Evolutionary conservation across 2,329 filamentous ascomycete genomes (phyloP), one percentile per base, ranked within the genome.

Genomic region (Pyricularia sp.): DNA sequence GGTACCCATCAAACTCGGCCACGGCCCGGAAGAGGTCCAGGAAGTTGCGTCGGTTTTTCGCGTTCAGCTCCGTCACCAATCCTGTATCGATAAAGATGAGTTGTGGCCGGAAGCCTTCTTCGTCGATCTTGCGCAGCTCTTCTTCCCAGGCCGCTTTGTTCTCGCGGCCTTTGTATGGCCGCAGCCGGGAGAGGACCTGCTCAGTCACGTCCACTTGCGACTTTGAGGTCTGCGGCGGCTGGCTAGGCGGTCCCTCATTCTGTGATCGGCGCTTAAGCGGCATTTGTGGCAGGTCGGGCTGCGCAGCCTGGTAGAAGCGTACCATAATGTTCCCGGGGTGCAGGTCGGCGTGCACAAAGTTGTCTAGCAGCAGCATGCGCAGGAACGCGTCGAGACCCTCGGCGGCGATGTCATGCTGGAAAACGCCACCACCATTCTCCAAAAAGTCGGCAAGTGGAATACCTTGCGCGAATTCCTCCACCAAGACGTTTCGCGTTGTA

Each of bases 311-410:
- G 79, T 98, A 97, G 81, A 99, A 99, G 71, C 96, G 93, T 65
- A 99, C 94, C 94, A 99, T 98, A 80, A 99, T 98, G 78, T 99
- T 99, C 30, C 95, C 95, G 0, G 95, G 95, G 77, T 99, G 95
- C 33, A 99, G 82, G 77, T 99, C 95, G 5, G 95, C 94, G 76
- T 99, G 95, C 30, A 97, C 90, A 78, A 99, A 99, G 78, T 99
- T 99, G 78, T 99, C 95, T 58, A 99, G 90, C 14, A 99, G 85
- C 20, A 99, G 82, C 95, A 99, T 99, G 75, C 94, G 92, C 66
- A 99, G 81, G 79, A 99, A 99, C 3, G 94, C 94, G 77, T 99
- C 94, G 0, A 99, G 86, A 0, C 95, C 95, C 80, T 98, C 94
- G 69, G 97, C 90, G 3, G 95, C 94, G 71, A 99, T 97, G 72